Percentiles rank a stretch among this genome's conserved stretches.
Conservation (phyloP, 805 yeast genomes). For the Martiniozyma abietophila region DNA sequence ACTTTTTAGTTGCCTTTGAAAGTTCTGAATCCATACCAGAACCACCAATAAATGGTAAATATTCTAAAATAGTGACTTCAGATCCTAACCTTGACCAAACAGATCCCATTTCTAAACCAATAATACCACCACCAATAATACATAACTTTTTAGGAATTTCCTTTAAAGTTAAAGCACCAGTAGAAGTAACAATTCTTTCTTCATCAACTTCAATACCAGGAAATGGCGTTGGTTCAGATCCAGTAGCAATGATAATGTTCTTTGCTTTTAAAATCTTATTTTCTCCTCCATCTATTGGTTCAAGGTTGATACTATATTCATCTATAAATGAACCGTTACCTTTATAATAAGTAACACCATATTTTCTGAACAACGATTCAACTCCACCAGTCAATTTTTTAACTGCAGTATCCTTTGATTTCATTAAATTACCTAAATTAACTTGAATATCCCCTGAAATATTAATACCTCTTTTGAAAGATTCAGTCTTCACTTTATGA, state of each 20-base stretch:
- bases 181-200: slow-evolving; percentile 92
- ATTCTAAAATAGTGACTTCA: slow-evolving; percentile 92
- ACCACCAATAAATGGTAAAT: slow-evolving; percentile 89
- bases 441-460: slow-evolving; percentile 59
- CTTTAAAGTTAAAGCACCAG: slow-evolving; percentile 78
- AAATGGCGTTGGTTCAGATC: slow-evolving; percentile 97
- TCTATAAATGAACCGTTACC: slow-evolving; percentile 85
- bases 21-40: slow-evolving; percentile 98
- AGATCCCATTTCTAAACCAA: slow-evolving; percentile 98
- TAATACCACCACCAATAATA: slow-evolving; percentile 98
- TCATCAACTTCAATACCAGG: slow-evolving; percentile 96
- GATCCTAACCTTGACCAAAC: slow-evolving; percentile 94
- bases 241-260: slow-evolving; percentile 92
- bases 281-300: slow-evolving; percentile 79
- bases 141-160: slow-evolving; percentile 90
- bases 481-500: slow-evolving; percentile 82
- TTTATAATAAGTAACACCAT: slow-evolving; percentile 89
- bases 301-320: slow-evolving; percentile 69
- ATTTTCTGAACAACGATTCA: slow-evolving; percentile 90
- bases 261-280: slow-evolving; percentile 68
- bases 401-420: slow-evolving; percentile 88
- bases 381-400: slow-evolving; percentile 86
- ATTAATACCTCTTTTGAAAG: slow-evolving; percentile 84
- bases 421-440: slow-evolving; percentile 73
- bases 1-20: slow-evolving; percentile 80